Evolutionary conservation across 2,329 filamentous ascomycete genomes (phyloP), one percentile per base, ranked within the genome.

Genomic region (Trichophyton verrucosum): DNA sequence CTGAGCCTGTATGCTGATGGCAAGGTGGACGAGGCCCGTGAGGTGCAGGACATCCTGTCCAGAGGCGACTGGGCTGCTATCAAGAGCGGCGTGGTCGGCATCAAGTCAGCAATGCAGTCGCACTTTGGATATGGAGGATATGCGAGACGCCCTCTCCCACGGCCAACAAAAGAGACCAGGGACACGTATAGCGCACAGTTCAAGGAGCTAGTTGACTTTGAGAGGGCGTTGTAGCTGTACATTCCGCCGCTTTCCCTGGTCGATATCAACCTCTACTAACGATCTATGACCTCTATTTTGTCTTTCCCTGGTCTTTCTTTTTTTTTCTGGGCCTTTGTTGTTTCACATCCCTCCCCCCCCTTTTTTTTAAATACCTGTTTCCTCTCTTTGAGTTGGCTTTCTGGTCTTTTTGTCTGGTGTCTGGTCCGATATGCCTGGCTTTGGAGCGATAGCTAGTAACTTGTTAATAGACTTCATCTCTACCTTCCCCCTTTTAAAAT

Each of bases 141-240:
- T 67, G 81, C 81, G 22, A 75, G 85, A 62, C 80, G 77, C 69
- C 83, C 84, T 30, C 74, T 81, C 58, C 64, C 64, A 20, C 58
- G 64, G 20, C 61, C 62, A 33, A 60, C 62, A 73, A 89, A 95
- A 72, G 88, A 96, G 66, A 90, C 95, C 67, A 96, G 97, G 91
- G 92, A 96, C 72, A 88, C 89, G 2, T 96, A 96, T 70, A 91
- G 90, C 0, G 89, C 97, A 55, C 94, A 99, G 75, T 82, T 97
- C 67, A 97, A 97, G 55, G 65, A 67, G 61, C 42, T 65, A 61
- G 61, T 66, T 38, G 64, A 64, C 13, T 60, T 65, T 59, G 66
- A 67, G 60, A 65, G 60, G 20, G 59, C 62, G 24, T 47, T 61
- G 57, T 63, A 58, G 27, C 22, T 30, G 49, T 53, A 53, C 49